These are phyloP conservation scores for Ehretia macrophylla DNA, from an alignment of 257 asterid species.

Conservation along the genomic window DNA sequence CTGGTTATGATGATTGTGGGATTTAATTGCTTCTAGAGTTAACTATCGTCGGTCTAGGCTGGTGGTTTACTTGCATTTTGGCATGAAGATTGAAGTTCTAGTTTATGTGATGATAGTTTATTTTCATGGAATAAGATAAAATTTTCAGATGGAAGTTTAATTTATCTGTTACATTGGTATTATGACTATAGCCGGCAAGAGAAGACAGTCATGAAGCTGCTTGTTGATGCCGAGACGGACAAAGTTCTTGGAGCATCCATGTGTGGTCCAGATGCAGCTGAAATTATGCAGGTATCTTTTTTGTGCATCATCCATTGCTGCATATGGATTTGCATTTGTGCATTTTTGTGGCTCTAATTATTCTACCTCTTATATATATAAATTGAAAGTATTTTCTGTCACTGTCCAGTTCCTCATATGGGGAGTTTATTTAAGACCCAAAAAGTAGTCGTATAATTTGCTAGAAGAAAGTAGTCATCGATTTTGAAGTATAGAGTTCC, in stretches of 20 bases:
- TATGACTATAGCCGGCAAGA: conserved; percentile 70
- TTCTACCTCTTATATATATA: neutral
- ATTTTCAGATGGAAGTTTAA: neutral
- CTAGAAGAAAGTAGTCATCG: too few relatives aligned
- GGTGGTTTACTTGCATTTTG: neutral
- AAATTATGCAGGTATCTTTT: conserved; percentile 79
- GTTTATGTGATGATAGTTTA: neutral
- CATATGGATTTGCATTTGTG: neutral
- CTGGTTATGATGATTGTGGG: neutral
- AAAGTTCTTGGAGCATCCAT: conserved; percentile 96
- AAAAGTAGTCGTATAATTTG: too few relatives aligned
- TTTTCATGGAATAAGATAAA: neutral
- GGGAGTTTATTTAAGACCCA: too few relatives aligned
- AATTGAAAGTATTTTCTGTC: too few relatives aligned
- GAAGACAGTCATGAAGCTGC: conserved; percentile 82
- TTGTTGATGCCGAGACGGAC: conserved; percentile 83
- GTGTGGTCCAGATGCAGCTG: conserved; percentile 99
- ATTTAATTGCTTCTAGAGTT: too few relatives aligned
- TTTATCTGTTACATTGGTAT: neutral
- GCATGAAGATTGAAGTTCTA: neutral
- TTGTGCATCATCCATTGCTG: neutral
- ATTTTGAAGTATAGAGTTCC: too few relatives aligned
- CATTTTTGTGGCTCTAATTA: neutral
- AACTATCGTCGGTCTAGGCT: neutral
- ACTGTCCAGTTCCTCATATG: too few relatives aligned